Evolutionary conservation across 208 protist genomes (phyloP).

Genomic region (Crithidia expoeki): DNA sequence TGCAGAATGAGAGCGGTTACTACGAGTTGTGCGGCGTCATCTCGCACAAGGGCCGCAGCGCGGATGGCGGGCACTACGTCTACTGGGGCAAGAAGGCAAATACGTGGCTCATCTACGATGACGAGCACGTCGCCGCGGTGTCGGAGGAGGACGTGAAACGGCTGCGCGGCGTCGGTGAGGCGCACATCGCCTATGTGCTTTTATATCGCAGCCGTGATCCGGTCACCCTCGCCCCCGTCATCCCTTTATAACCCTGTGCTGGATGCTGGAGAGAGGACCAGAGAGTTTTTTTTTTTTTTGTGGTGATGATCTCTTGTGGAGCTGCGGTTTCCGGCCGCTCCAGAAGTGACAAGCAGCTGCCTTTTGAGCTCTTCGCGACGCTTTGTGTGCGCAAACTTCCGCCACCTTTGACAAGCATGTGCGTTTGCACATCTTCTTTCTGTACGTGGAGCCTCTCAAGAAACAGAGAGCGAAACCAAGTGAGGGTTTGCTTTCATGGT

Average conservation of each 20-base stretch:
- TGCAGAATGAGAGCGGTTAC: slow-evolving; percentile 71
- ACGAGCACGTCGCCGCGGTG: slow-evolving; percentile 69
- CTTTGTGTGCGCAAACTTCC: too few species aligned
- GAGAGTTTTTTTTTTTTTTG: background rate
- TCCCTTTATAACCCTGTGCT: slow-evolving; percentile 66
- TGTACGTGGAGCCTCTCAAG: too few species aligned
- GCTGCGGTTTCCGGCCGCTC: too few species aligned
- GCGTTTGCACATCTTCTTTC: too few species aligned
- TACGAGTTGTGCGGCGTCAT: slow-evolving; percentile 93
- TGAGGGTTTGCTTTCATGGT: too few species aligned
- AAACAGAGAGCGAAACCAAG: too few species aligned
- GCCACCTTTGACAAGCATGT: too few species aligned
- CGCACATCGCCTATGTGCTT: slow-evolving; percentile 86
- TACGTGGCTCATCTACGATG: slow-evolving; percentile 81
- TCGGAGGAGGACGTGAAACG: slow-evolving; percentile 79
- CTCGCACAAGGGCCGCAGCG: slow-evolving; percentile 90
- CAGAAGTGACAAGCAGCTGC: too few species aligned
- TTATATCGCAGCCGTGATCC: slow-evolving; percentile 79
- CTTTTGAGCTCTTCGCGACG: too few species aligned
- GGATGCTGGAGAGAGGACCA: too few species aligned
- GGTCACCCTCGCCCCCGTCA: slow-evolving; percentile 40
- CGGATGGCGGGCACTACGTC: slow-evolving; percentile 92
- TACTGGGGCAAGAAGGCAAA: slow-evolving; percentile 85
- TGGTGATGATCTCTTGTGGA: background rate
- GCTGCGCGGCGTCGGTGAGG: slow-evolving; percentile 75